Conservation (phyloP, 495 filamentous ascomycete species). For the Cudoniella acicularis region DNA sequence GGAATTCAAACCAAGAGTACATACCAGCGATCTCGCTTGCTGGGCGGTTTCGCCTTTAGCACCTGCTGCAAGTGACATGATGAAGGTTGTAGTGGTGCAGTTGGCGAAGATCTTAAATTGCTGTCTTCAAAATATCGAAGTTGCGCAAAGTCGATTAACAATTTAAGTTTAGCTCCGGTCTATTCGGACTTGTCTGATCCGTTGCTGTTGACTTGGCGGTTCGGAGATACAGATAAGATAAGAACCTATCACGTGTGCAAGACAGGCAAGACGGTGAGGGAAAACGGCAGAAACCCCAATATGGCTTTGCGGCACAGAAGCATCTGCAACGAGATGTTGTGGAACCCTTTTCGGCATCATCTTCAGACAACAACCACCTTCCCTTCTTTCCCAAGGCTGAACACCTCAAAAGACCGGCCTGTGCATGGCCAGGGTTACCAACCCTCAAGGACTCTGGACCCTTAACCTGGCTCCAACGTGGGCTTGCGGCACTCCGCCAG, state of each 20-base stretch:
- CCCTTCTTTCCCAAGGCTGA: neutral
- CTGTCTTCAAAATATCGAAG: neutral
- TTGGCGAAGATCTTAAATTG: neutral
- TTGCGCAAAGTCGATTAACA: neutral
- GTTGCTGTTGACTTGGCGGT: too few relatives aligned
- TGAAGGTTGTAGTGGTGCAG: neutral
- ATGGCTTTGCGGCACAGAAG: neutral
- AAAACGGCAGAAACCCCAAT: neutral
- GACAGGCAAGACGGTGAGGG: neutral
- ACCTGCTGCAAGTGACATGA: conserved; percentile 45
- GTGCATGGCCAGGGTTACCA: too few relatives aligned
- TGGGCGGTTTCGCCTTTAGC: conserved; percentile 62
- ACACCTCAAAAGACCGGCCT: too few relatives aligned
- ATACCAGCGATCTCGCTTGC: conserved; percentile 52
- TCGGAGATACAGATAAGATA: conserved; percentile 1
- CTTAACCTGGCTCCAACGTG: neutral
- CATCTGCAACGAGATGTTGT: neutral
- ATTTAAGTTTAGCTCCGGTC: neutral
- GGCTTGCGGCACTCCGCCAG: neutral
- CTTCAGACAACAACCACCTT: neutral
- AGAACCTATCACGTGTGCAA: too few relatives aligned
- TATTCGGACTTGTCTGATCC: neutral
- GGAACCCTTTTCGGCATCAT: neutral
- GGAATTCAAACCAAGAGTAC: neutral
- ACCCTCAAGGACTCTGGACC: too few relatives aligned